phyloP scores from a whole-genome alignment of 257 asterid genomes.

The Osmanthus fragrans region DNA sequence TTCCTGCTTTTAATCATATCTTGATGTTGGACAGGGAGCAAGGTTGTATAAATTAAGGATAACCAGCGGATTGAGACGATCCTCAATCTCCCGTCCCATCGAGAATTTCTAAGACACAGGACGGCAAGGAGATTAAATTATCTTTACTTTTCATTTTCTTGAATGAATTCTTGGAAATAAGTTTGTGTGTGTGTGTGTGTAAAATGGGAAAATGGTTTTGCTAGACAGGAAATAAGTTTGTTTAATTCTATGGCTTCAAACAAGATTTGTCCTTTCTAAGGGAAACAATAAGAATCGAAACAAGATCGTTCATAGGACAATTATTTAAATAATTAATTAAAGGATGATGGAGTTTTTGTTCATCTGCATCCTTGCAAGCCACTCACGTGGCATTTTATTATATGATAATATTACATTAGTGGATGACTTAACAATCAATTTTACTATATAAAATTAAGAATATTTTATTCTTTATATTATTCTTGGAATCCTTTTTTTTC shows the following conservation, averaged over 20 bases:
- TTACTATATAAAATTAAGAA: constrained; percentile 17
- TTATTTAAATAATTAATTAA: neutral
- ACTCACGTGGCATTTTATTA: constrained; percentile 40
- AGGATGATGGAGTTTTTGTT: neutral
- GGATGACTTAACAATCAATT: constrained; percentile 6
- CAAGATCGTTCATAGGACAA: neutral
- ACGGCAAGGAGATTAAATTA: too few relatives aligned
- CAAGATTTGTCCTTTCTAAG: constrained; percentile 15
- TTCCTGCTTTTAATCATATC: too few relatives aligned
- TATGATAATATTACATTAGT: constrained; percentile 21
- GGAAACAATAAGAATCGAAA: constrained; percentile 6
- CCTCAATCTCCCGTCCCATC: too few relatives aligned
- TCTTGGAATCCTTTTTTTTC: constrained; percentile 21
- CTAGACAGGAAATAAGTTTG: neutral
- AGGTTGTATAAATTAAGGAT: too few relatives aligned
- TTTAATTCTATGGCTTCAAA: constrained; percentile 24
- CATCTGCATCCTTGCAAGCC: constrained; percentile 29
- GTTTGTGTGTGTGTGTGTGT: too few relatives aligned
- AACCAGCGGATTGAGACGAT: too few relatives aligned
- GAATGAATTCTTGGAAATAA: too few relatives aligned
- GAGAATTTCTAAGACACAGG: too few relatives aligned
- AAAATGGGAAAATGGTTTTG: neutral
- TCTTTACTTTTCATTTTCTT: too few relatives aligned
- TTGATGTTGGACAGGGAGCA: too few relatives aligned
- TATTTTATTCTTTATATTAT: constrained; percentile 40